These are phyloP conservation scores for Tetracladium marchalianum DNA, from an alignment of 495 filamentous ascomycete genomes.

Conservation along the genomic window DNA sequence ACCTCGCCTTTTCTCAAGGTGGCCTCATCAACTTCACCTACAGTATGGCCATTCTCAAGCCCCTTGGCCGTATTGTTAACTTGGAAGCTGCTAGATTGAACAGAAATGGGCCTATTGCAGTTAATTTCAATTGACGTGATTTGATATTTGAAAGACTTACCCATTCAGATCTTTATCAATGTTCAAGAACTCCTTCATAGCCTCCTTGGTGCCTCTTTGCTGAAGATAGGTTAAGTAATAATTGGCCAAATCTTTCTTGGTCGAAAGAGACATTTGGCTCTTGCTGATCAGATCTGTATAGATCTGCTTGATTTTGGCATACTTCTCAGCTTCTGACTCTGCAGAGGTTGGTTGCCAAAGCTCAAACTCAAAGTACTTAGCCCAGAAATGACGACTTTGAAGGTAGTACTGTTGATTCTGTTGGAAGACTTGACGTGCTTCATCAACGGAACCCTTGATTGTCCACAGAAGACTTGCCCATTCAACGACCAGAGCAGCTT, in stretches of 20 bases:
- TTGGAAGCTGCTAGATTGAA: conserved; percentile 26
- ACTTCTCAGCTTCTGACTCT: conserved; percentile 53
- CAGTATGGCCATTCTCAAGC: conserved; percentile 48
- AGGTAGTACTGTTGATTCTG: conserved; percentile 78
- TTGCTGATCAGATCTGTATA: conserved; percentile 65
- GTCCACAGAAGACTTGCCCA: conserved; percentile 90
- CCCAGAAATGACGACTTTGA: conserved; percentile 87
- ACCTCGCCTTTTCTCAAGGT: conserved; percentile 52
- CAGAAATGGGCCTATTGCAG: conserved; percentile 36
- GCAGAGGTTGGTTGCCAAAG: conserved; percentile 70
- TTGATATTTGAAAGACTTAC: conserved; percentile 29
- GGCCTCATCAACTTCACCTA: conserved; percentile 52
- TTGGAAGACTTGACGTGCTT: conserved; percentile 77
- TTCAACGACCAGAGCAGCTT: conserved; percentile 78
- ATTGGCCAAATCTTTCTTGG: conserved; percentile 68
- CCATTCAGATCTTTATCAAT: conserved; percentile 86
- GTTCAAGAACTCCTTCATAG: conserved; percentile 75
- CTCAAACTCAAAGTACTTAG: conserved; percentile 82
- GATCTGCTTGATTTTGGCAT: conserved; percentile 70
- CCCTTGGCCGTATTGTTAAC: conserved; percentile 20
- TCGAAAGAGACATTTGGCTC: conserved; percentile 55
- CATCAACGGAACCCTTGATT: conserved; percentile 73
- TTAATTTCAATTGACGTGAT: conserved; percentile 6
- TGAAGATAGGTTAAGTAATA: conserved; percentile 79
- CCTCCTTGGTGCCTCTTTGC: conserved; percentile 70